These are phyloP conservation scores for Prinsepia uniflora DNA, from an alignment of 306 rosid genomes.

Conservation along the genomic window DNA sequence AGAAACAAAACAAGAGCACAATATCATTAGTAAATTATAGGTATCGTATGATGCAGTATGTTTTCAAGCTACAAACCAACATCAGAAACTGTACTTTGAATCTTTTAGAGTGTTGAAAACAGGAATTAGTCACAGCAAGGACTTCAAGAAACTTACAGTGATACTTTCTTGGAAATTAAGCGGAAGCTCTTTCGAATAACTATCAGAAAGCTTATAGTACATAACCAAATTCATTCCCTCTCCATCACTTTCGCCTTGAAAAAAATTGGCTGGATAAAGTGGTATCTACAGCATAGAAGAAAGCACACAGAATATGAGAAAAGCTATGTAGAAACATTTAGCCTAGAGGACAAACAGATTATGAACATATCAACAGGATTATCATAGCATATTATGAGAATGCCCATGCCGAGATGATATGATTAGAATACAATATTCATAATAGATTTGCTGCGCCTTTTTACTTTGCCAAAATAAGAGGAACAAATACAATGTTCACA, in stretches of 20 bases:
- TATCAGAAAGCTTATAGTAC: constrained; percentile 84
- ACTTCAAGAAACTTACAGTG: constrained; percentile 49
- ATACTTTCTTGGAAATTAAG: constrained; percentile 62
- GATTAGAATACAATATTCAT: neutral
- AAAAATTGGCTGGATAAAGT: constrained; percentile 67
- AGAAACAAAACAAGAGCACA: constrained; percentile 21
- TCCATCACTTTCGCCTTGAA: constrained; percentile 90
- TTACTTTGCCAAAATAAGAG: constrained; percentile 11
- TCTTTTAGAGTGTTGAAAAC: constrained; percentile 3
- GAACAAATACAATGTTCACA: neutral
- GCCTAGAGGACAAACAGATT: neutral
- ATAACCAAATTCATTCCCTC: constrained; percentile 89
- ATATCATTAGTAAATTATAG: constrained; percentile 4
- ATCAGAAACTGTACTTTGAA: neutral
- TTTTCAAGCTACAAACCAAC: constrained; percentile 7
- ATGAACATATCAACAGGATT: neutral
- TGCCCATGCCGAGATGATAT: neutral
- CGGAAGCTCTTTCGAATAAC: constrained; percentile 68
- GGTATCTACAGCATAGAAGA: constrained; percentile 67
- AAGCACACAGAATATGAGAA: constrained; percentile 10
- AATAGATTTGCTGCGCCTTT: constrained; percentile 2
- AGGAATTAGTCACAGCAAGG: neutral
- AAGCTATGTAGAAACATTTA: neutral
- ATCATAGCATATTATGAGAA: neutral
- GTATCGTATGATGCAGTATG: neutral